These are phyloP conservation scores for Thinopyrum elongatum DNA, from an alignment of 176 grass and related monocot species.

Conservation along the genomic window DNA sequence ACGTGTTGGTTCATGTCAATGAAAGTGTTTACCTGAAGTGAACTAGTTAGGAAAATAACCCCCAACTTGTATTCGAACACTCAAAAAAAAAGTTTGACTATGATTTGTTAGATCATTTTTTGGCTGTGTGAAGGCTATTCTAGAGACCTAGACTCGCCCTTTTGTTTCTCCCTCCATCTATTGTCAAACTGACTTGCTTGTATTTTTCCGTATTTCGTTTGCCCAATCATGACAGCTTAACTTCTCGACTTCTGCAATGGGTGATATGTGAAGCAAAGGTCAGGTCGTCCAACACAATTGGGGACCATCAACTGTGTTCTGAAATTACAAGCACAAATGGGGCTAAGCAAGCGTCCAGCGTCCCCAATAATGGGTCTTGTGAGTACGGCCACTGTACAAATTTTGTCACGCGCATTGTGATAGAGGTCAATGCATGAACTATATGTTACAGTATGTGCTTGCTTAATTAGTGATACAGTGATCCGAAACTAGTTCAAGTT, in stretches of 20 bases:
- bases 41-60: conserved; percentile 7
- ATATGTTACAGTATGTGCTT: too few species aligned
- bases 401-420: background rate
- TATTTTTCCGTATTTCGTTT: too few species aligned
- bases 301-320: conserved; percentile 18
- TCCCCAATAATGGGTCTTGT: conserved; percentile 4
- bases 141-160: background rate
- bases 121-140: background rate
- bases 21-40: background rate
- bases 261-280: conserved; percentile 11
- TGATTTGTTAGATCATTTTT: background rate
- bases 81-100: background rate
- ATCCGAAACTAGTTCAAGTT: too few species aligned
- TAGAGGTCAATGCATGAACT: too few species aligned
- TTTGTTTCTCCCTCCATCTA: too few species aligned
- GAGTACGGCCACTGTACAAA: background rate
- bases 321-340: conserved; percentile 24
- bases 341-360: background rate
- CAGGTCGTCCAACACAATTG: background rate
- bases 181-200: too few species aligned
- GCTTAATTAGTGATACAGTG: too few species aligned
- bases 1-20: background rate
- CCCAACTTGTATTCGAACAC: background rate
- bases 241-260: background rate
- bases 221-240: conserved; percentile 5